A percentile compares a stretch with the other conserved stretches of the same genome.
Evolutionary conservation across 257 asterid species (phyloP).

Genomic region (Parsonsia alboflavescens): DNA sequence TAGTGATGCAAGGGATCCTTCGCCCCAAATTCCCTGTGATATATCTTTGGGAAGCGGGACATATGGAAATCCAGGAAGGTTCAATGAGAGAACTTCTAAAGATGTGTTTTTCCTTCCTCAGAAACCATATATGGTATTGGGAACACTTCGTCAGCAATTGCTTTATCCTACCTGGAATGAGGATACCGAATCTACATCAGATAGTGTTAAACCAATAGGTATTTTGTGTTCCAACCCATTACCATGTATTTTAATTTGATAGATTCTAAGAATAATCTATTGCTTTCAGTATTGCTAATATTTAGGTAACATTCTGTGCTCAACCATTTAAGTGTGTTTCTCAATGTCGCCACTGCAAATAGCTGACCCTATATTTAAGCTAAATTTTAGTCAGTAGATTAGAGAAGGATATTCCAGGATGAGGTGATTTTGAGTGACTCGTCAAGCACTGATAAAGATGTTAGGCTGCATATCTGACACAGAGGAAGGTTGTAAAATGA

Average conservation of each 20-base stretch:
- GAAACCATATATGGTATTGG: slow-evolving; percentile 89
- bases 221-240: slow-evolving; percentile 18
- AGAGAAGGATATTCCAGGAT: not conserved
- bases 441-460: not conserved
- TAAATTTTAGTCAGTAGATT: not conserved
- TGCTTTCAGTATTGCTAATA: not conserved
- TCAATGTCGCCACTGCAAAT: too few species aligned
- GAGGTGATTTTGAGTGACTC: not conserved
- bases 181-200: slow-evolving; percentile 33
- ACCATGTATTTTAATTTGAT: not conserved
- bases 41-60: slow-evolving; percentile 18
- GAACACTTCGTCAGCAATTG: slow-evolving; percentile 85
- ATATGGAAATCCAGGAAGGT: slow-evolving; percentile 20
- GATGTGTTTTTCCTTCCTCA: slow-evolving; percentile 89
- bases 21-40: slow-evolving; percentile 25
- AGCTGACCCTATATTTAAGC: too few species aligned
- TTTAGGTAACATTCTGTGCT: not conserved
- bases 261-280: not conserved
- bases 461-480: not conserved
- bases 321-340: not conserved
- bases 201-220: slow-evolving; percentile 44
- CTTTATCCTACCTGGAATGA: slow-evolving; percentile 86
- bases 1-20: slow-evolving; percentile 27
- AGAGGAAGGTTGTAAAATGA: not conserved
- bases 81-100: slow-evolving; percentile 30